Percentiles rank a stretch among this genome's conserved stretches.
Evolutionary conservation across 75 land plant species (phyloP).

Genomic region (Cryptomeria japonica): DNA sequence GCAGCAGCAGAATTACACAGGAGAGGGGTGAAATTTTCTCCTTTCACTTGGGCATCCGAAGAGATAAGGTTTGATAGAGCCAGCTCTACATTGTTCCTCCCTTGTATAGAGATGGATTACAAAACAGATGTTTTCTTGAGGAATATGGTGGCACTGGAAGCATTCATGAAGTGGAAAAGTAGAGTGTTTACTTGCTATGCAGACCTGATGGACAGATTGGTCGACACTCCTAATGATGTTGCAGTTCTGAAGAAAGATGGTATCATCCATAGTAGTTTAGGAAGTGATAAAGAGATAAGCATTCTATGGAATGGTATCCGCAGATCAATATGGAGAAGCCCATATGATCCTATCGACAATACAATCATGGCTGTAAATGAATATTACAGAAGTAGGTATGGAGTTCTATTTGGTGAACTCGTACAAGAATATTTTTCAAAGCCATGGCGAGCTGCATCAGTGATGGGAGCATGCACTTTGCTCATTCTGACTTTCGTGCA

Average conservation of each 20-base stretch:
- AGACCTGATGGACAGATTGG: not conserved
- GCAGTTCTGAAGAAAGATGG: not conserved
- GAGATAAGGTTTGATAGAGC: not conserved
- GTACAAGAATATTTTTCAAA: too few relatives aligned
- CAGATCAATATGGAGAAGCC: too few relatives aligned
- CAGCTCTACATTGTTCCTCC: not conserved
- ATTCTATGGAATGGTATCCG: too few relatives aligned
- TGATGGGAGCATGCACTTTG: not conserved
- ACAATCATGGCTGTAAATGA: too few relatives aligned
- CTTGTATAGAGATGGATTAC: not conserved
- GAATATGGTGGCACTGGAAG: not conserved
- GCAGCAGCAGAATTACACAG: too few relatives aligned
- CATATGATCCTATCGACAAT: too few relatives aligned
- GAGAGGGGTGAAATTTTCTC: too few relatives aligned
- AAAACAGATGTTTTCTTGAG: not conserved
- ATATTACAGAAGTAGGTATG: too few relatives aligned
- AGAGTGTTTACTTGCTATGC: not conserved
- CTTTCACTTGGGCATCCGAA: too few relatives aligned
- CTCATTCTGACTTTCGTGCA: not conserved
- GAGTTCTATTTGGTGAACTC: too few relatives aligned
- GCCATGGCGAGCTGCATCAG: not conserved
- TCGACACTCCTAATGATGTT: not conserved
- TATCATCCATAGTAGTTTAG: too few relatives aligned
- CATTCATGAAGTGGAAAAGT: not conserved
- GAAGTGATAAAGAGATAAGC: too few relatives aligned